phyloP scores from a whole-genome alignment of 2,329 filamentous ascomycete species.

The Fonsecaea monophora region DNA sequence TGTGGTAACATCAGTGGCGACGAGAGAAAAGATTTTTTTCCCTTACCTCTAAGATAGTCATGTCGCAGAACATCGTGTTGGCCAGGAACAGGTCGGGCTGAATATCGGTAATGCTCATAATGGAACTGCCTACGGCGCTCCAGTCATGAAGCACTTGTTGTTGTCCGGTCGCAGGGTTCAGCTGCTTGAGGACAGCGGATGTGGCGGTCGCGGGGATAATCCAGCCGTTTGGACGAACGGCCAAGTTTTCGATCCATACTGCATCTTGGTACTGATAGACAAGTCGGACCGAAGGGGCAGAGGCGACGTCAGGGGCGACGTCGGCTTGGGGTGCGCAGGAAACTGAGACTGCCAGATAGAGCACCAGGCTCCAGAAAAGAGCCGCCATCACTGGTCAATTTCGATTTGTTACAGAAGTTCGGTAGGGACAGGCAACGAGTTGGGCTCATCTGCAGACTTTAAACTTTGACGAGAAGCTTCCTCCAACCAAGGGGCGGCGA shows the following conservation, averaged over 20 bases:
- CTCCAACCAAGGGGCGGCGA: not conserved
- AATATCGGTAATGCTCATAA: slow-evolving; percentile 1
- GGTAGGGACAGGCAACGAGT: not conserved
- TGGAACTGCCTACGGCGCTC: not conserved
- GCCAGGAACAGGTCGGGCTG: slow-evolving; percentile 1
- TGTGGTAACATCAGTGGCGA: not conserved
- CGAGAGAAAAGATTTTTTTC: not conserved
- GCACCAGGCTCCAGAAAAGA: not conserved
- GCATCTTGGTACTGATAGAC: slow-evolving; percentile 1
- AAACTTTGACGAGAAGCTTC: not conserved
- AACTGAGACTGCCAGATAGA: not conserved
- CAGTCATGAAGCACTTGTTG: not conserved
- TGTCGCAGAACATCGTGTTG: slow-evolving; percentile 1
- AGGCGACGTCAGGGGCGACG: not conserved
- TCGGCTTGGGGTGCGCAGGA: not conserved
- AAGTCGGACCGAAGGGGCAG: not conserved
- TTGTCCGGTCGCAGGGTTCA: not conserved
- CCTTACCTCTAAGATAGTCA: not conserved
- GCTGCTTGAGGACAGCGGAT: not conserved
- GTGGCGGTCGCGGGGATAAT: not conserved
- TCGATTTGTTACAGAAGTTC: not conserved
- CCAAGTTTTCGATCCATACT: not conserved
- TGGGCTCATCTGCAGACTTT: not conserved
- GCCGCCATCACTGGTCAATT: not conserved
- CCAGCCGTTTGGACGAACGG: not conserved